phyloP scores from a whole-genome alignment of 2,329 filamentous ascomycete species.

The Fusarium sp. region DNA sequence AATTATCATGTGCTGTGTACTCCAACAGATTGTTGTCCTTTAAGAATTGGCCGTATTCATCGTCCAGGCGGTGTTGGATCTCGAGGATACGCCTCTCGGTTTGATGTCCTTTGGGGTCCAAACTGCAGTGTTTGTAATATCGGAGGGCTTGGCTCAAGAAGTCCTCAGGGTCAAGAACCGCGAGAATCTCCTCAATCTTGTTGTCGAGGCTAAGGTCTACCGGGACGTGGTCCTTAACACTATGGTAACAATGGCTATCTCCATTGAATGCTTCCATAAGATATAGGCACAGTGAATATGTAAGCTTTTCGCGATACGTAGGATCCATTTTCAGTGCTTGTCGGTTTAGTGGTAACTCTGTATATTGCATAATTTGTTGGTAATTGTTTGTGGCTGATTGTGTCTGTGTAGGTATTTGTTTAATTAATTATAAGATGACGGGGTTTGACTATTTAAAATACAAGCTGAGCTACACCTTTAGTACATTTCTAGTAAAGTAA shows the following conservation, averaged over 20 bases:
- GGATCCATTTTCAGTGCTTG: not conserved
- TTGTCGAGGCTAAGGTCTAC: not conserved
- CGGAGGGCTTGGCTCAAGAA: not conserved
- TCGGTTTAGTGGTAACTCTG: not conserved
- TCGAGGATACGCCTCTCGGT: not conserved
- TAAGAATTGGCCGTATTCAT: too few species aligned
- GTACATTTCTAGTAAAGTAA: too few species aligned
- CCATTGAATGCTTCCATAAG: not conserved
- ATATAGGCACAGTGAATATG: not conserved
- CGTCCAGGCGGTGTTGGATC: not conserved
- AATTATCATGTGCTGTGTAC: not conserved
- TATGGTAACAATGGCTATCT: not conserved
- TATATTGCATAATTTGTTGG: not conserved
- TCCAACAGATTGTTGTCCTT: not conserved
- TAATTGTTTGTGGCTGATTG: not conserved
- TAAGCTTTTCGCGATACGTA: rapidly evolving
- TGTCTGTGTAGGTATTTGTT: rapidly evolving
- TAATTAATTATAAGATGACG: rapidly evolving
- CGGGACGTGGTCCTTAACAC: not conserved
- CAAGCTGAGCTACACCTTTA: not conserved
- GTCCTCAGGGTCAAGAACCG: not conserved
- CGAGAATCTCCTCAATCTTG: not conserved
- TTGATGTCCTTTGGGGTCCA: too few species aligned
- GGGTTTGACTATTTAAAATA: rapidly evolving
- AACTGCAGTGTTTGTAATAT: not conserved